Conservation (phyloP, 768 basidiomycete species). For the Xerocomus spinulosus region DNA sequence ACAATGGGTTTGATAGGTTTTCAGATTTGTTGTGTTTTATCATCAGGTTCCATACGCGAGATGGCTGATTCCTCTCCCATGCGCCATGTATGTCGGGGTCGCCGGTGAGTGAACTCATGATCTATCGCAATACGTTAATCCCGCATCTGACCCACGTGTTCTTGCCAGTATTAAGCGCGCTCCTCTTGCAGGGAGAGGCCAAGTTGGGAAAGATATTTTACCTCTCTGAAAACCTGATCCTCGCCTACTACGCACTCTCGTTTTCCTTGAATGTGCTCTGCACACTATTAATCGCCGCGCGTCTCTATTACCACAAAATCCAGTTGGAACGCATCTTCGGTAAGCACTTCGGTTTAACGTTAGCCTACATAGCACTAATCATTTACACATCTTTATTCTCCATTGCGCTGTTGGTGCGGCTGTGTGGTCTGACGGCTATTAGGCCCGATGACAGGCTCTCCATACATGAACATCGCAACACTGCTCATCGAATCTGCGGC, state of each 20-base stretch:
- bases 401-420: no score
- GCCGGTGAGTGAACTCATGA: conserved; percentile 13
- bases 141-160: neutral
- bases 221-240: conserved; percentile 19
- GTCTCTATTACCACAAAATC: conserved; percentile 24
- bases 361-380: neutral
- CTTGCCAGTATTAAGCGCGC: conserved; percentile 16
- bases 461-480: conserved; percentile 21
- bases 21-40: conserved; percentile 24
- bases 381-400: neutral
- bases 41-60: conserved; percentile 14
- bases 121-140: neutral
- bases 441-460: conserved; percentile 16
- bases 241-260: conserved; percentile 22
- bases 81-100: conserved; percentile 22
- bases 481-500: conserved; percentile 24
- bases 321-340: conserved; percentile 23
- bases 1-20: conserved; percentile 11
- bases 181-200: conserved; percentile 18
- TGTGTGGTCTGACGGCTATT: neutral
- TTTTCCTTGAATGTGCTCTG: conserved; percentile 23
- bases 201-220: conserved; percentile 15
- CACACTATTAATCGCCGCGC: conserved; percentile 19
- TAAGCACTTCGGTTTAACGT: conserved; percentile 7
- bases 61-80: conserved; percentile 25